Evolutionary conservation across 1,284 basidiomycete species (phyloP).

Genomic region (Cryptococcus sp.): DNA sequence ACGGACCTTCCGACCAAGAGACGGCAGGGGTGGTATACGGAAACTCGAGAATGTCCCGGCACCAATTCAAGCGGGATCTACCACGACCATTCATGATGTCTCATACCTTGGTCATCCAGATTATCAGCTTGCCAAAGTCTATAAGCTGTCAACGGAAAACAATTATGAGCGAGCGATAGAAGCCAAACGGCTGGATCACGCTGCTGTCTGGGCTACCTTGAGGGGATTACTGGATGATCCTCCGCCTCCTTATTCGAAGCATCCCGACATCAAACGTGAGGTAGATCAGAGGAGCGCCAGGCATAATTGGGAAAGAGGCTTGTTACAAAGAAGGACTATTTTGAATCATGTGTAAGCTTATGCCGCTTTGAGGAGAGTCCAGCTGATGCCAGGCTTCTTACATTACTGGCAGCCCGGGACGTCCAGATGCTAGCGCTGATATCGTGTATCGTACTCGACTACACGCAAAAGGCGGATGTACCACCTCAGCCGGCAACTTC

Average conservation of each 20-base stretch:
- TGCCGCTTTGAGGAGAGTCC: no score
- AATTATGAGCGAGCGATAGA: slow-evolving; percentile 62
- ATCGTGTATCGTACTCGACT: slow-evolving; percentile 60
- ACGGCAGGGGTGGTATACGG: slow-evolving; percentile 16
- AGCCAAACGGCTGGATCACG: slow-evolving; percentile 64
- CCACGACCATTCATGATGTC: slow-evolving; percentile 63
- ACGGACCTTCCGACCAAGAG: slow-evolving; percentile 17
- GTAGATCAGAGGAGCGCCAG: slow-evolving; percentile 17
- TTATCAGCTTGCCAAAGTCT: slow-evolving; percentile 60
- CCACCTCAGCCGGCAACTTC: slow-evolving; percentile 21
- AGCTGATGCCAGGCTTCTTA: slow-evolving; percentile 57
- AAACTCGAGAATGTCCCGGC: slow-evolving; percentile 18
- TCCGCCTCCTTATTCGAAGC: slow-evolving; percentile 30
- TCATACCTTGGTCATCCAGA: slow-evolving; percentile 58
- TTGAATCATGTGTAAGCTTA: slow-evolving; percentile 35
- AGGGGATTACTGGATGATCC: slow-evolving; percentile 50
- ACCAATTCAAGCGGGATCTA: slow-evolving; percentile 39
- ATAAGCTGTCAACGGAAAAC: slow-evolving; percentile 50
- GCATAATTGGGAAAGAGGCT: slow-evolving; percentile 33
- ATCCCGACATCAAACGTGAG: slow-evolving; percentile 11
- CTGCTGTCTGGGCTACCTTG: slow-evolving; percentile 65
- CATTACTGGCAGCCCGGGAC: slow-evolving; percentile 63
- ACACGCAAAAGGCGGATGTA: slow-evolving; percentile 14
- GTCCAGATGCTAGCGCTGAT: slow-evolving; percentile 78
- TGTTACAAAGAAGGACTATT: slow-evolving; percentile 30